Evolutionary conservation across 1,284 basidiomycete genomes (phyloP).

Genomic region (Sporisorium iseilematis-ciliati): DNA sequence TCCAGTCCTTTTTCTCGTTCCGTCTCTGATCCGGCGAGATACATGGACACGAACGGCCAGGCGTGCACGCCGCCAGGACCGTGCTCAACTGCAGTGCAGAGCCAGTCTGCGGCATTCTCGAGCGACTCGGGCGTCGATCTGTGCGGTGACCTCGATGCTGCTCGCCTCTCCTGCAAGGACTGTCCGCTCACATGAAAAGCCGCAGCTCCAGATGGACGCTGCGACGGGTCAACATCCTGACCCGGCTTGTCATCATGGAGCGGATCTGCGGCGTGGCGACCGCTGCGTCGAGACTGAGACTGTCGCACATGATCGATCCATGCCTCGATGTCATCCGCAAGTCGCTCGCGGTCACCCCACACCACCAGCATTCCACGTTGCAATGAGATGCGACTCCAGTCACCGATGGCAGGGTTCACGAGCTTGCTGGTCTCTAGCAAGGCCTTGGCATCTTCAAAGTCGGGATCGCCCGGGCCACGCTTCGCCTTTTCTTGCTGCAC

Average conservation of each 20-base stretch:
- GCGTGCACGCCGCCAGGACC: constrained; percentile 66
- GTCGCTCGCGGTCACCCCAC: constrained; percentile 65
- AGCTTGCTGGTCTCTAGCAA: constrained; percentile 55
- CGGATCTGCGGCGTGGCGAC: not conserved
- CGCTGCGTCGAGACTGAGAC: constrained; percentile 11
- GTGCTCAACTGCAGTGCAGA: constrained; percentile 60
- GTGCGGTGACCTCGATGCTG: constrained; percentile 37
- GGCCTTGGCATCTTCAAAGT: constrained; percentile 31
- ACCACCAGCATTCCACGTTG: constrained; percentile 57
- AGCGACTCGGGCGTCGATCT: constrained; percentile 1
- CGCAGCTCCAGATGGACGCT: not conserved
- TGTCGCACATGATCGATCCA: constrained; percentile 56
- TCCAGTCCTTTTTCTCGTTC: constrained; percentile 66
- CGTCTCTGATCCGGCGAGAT: constrained; percentile 56
- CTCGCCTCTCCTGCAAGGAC: constrained; percentile 41
- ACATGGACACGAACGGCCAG: constrained; percentile 68
- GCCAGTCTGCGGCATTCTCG: constrained; percentile 33
- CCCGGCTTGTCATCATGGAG: constrained; percentile 28
- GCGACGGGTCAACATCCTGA: constrained; percentile 32
- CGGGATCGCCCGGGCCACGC: constrained; percentile 17
- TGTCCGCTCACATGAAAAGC: not conserved
- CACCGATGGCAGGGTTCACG: constrained; percentile 61
- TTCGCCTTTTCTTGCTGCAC: constrained; percentile 10
- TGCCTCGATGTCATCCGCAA: constrained; percentile 63
- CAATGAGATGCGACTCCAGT: constrained; percentile 60